Base-by-base conservation (phyloP, 2,329 filamentous ascomycete genomes). In the Epichloe festucae region DNA sequence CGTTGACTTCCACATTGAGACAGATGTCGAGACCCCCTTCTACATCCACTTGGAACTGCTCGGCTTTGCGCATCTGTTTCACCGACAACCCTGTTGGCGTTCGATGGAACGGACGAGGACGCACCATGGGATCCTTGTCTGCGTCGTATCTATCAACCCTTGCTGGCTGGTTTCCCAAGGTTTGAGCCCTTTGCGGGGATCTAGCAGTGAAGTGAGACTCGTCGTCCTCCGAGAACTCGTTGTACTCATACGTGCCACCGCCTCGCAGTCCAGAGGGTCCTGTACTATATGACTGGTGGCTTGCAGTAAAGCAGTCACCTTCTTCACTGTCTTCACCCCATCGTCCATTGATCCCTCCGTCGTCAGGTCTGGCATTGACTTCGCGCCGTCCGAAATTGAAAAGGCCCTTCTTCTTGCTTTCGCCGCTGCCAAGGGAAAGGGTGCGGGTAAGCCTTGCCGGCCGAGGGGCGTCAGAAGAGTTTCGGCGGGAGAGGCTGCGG, bases 1-100 rank as follows among this genome's bases (percentile, higher is more conserved):
- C 79, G 60, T 85, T 89, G 55, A 96, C 81, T 69, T 98, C 93
- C 55, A 95, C 82, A 60, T 96, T 95, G 43, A 98, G 69, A 48
- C 82, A 86, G 38, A 98, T 84, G 57, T 96, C 89, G 10, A 98
- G 72, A 0, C 89, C 89, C 34, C 85, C 85, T 63, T 93, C 81
- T 0, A 96, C 74, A 62, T 95, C 82, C 53, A 97, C 78, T 10
- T 78, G 75, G 43, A 73, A 73, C 17, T 72, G 72, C 41, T 75
- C 72, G 2, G 73, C 65, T 55, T 77, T 75, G 59, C 74, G 76
- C 57, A 76, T 70, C 57, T 84, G 75, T 62, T 83, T 87, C 2
- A 72, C 67, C 23, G 79, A 81, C 41, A 88, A 66, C 14, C 81
- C 82, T 0, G 86, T 89, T 2, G 85, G 84, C 5, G 81, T 82